These are phyloP conservation scores for Penicillium sp. DNA, from an alignment of 2,329 filamentous ascomycete species.

Conservation along the genomic window DNA sequence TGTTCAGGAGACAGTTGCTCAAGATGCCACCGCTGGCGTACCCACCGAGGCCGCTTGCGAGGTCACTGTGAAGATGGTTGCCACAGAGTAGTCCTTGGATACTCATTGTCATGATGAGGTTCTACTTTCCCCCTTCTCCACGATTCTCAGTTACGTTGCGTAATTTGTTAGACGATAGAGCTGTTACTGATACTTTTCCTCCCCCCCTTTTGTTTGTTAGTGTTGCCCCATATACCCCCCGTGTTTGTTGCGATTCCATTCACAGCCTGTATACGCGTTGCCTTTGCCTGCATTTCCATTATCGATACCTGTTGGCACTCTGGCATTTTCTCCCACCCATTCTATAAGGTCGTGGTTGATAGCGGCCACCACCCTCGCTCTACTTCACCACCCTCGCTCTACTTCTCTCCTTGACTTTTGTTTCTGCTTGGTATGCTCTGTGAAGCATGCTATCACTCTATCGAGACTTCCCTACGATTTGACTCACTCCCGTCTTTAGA, in stretches of 20 bases:
- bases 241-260: slow-evolving; percentile 11
- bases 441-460: not conserved
- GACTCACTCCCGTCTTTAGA: not conserved
- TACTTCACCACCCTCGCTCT: not conserved
- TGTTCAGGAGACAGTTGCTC: slow-evolving; percentile 6
- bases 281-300: slow-evolving; percentile 3
- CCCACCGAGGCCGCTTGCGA: slow-evolving; percentile 7
- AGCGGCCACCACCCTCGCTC: not conserved
- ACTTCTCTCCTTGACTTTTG: not conserved
- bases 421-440: not conserved
- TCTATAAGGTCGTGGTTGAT: not conserved
- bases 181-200: slow-evolving; percentile 15
- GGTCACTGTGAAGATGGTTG: slow-evolving; percentile 17
- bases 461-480: slow-evolving; percentile 12
- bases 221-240: slow-evolving; percentile 22
- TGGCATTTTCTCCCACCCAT: not conserved
- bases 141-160: slow-evolving; percentile 12
- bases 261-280: not conserved
- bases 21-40: slow-evolving; percentile 2
- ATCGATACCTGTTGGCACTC: not conserved
- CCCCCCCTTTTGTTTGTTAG: not conserved
- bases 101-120: slow-evolving; percentile 7
- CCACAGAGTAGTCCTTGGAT: slow-evolving; percentile 14
- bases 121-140: slow-evolving; percentile 4
- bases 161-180: slow-evolving; percentile 27